Percentiles rank a stretch among this genome's conserved stretches.
These are phyloP conservation scores for Coniophora puteana DNA, from an alignment of 1,284 basidiomycete species.

Conservation along the genomic window DNA sequence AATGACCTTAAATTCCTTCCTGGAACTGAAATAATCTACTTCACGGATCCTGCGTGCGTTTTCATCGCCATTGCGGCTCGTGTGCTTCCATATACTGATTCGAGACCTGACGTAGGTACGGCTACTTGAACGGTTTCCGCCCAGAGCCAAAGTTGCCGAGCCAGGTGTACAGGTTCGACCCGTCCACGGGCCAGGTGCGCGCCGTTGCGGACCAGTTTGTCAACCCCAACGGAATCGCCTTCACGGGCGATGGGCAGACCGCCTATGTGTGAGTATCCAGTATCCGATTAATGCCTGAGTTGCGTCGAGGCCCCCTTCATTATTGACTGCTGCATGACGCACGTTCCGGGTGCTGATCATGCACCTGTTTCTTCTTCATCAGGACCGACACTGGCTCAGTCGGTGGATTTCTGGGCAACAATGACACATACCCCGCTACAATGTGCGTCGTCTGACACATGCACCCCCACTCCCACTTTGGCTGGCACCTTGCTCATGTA, in stretches of 20 bases:
- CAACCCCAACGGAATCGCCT: conserved; percentile 64
- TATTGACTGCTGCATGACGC: too few relatives aligned
- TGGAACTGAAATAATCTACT: conserved; percentile 56
- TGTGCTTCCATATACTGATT: neutral
- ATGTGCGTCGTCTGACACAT: conserved; percentile 42
- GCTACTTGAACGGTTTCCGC: conserved; percentile 62
- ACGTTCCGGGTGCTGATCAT: too few relatives aligned
- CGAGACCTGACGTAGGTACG: conserved; percentile 43
- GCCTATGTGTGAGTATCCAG: conserved; percentile 58
- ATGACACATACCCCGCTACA: conserved; percentile 63
- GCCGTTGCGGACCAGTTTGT: conserved; percentile 71
- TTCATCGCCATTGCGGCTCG: neutral
- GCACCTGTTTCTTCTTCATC: too few relatives aligned
- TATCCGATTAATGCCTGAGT: conserved; percentile 7
- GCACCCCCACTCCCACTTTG: neutral
- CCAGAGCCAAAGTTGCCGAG: conserved; percentile 59
- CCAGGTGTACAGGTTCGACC: conserved; percentile 74
- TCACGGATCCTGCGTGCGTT: conserved; percentile 67
- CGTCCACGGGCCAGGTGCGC: conserved; percentile 55
- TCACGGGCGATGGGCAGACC: conserved; percentile 59
- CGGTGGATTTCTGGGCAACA: conserved; percentile 47
- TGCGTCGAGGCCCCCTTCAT: too few relatives aligned
- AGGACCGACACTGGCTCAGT: conserved; percentile 53
- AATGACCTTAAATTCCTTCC: conserved; percentile 79
- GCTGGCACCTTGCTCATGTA: neutral